A percentile compares a stretch with the other conserved stretches of the same genome.
phyloP scores from a whole-genome alignment of 2,329 filamentous ascomycete species.

The Sporothrix curviconia region DNA sequence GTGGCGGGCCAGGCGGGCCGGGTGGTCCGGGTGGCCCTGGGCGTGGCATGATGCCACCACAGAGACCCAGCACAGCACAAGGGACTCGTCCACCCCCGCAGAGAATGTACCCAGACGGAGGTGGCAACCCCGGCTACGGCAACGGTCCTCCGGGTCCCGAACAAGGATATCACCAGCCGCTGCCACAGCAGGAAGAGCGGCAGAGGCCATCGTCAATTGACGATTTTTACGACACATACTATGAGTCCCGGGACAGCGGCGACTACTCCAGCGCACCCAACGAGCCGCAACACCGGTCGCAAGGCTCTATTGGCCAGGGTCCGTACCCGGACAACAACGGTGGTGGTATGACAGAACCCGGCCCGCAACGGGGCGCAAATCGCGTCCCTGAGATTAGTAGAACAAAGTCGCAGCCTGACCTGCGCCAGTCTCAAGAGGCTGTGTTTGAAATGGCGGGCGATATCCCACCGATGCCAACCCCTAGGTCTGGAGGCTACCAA shows the following conservation, averaged over 20 bases:
- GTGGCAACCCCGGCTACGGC: constrained; percentile 1
- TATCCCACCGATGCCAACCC: constrained; percentile 43
- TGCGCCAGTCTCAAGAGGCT: constrained; percentile 58
- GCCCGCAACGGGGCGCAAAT: constrained; percentile 43
- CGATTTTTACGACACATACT: constrained; percentile 51
- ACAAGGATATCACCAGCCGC: constrained; percentile 31
- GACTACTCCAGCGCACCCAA: constrained; percentile 34
- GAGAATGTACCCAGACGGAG: constrained; percentile 34
- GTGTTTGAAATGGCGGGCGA: constrained; percentile 69
- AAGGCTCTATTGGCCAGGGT: constrained; percentile 43
- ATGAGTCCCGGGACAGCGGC: constrained; percentile 30
- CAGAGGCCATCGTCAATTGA: constrained; percentile 36
- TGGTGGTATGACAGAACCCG: constrained; percentile 3
- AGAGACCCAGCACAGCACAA: constrained; percentile 49
- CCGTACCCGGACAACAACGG: constrained; percentile 26
- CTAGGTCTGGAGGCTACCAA: constrained; percentile 18
- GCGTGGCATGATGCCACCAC: constrained; percentile 34
- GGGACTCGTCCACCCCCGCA: constrained; percentile 48
- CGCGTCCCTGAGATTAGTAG: constrained; percentile 49
- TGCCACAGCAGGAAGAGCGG: constrained; percentile 29
- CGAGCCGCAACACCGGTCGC: constrained; percentile 26
- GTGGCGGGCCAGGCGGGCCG: constrained; percentile 19
- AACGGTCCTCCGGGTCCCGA: constrained; percentile 21
- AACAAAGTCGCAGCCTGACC: constrained; percentile 61
- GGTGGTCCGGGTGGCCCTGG: constrained; percentile 20